Evolutionary conservation across 768 basidiomycete genomes (phyloP).

Genomic region (Mycena floridula): DNA sequence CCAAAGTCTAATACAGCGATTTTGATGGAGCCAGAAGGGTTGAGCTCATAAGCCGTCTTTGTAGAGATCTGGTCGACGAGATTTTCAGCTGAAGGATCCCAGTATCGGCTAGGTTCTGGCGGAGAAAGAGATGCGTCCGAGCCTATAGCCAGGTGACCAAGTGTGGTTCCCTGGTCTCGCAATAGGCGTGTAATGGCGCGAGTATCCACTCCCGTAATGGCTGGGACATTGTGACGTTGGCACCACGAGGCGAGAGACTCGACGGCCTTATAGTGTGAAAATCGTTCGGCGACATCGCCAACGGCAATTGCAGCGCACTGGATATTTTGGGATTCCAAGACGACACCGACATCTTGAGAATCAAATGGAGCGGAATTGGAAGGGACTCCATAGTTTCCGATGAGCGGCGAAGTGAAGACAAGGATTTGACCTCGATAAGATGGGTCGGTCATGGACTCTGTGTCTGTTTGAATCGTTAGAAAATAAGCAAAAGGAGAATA

Average conservation of each 20-base stretch:
- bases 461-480: slow-evolving; percentile 51
- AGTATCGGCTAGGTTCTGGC: slow-evolving; percentile 70
- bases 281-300: slow-evolving; percentile 90
- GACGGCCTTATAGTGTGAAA: slow-evolving; percentile 90
- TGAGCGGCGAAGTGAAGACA: slow-evolving; percentile 97
- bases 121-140: slow-evolving; percentile 52
- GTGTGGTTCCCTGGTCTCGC: slow-evolving; percentile 95
- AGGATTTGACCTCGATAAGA: slow-evolving; percentile 98
- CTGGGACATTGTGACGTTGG: slow-evolving; percentile 81
- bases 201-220: slow-evolving; percentile 95
- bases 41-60: slow-evolving; percentile 75
- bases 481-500: background rate
- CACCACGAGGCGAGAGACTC: slow-evolving; percentile 96
- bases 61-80: slow-evolving; percentile 93
- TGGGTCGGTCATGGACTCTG: slow-evolving; percentile 99
- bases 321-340: slow-evolving; percentile 83
- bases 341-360: slow-evolving; percentile 73
- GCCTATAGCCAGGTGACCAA: slow-evolving; percentile 86
- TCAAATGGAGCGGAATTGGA: slow-evolving; percentile 67
- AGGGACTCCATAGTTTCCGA: slow-evolving; percentile 98
- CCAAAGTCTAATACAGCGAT: slow-evolving; percentile 98
- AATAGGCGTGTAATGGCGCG: slow-evolving; percentile 91
- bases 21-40: slow-evolving; percentile 80
- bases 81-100: slow-evolving; percentile 91
- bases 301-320: slow-evolving; percentile 93